Base-by-base conservation (phyloP, 176 grass and related monocot genomes). In the Zoysia pacifica region DNA sequence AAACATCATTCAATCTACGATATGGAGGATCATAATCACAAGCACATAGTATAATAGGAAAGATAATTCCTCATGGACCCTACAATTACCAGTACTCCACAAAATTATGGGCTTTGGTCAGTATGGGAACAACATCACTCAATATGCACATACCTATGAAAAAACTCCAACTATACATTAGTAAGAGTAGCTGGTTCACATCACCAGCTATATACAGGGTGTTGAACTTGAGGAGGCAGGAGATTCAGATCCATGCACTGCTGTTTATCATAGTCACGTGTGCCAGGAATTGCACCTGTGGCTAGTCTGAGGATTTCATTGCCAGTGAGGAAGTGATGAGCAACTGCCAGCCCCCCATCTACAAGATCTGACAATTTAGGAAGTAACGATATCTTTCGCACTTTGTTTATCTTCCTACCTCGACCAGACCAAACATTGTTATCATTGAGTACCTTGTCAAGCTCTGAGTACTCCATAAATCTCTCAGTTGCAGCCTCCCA, bases 401-500 rank as follows among this genome's bases (percentile, higher is more conserved):
- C 11, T 53, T 82, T 67, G n/a, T 72, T 83, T 64, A 68, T 80
- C 55, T 70, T 85, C 77, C 56, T 46, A 73, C 47, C 53, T 79
- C 37, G 62, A 75, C 48, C 65, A 63, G 9, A 11, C 10, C 69
- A 40, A 41, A 19, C 68, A 54, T 63, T 87, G 67, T 20, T 90
- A 71, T 61, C 77, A 15, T 81, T 91, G 67, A 97, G 68, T 78
- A 97, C 75, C 79, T 93, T 89, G 79, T 93, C 82, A 51, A 97
- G 85, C 48, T 97, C 91, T 46, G 91, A 97, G 70, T 84, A 91
- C 59, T 93, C 78, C 86, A 97, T 87, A 77, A 97, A 97, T 79
- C 94, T 93, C 82, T 91, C 84, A 46, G 91, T 97, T 36, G 94
- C 91, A 18, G 94, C 94, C 16, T 93, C 91, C 94, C 94, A 97